Evolutionary conservation across 2,329 filamentous ascomycete species (phyloP).

Genomic region (Trichoderma simmonsii): DNA sequence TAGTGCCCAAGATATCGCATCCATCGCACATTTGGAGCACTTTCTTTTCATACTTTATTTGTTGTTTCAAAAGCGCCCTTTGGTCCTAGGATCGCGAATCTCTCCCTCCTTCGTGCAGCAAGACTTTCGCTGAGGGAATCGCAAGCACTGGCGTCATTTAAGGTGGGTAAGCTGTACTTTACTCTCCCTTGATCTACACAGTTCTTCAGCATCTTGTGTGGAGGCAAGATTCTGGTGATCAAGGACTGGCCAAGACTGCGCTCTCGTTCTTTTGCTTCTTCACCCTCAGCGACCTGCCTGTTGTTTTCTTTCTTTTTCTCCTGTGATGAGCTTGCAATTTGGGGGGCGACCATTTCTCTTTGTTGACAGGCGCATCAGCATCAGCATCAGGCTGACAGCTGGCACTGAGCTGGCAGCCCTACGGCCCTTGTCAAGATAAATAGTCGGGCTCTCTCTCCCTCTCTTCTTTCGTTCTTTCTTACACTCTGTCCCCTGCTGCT

Average conservation of each 20-base stretch:
- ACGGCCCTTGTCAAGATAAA: background rate
- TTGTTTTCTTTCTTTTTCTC: background rate
- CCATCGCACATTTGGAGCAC: background rate
- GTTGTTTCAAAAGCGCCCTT: background rate
- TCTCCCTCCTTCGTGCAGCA: background rate
- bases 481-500: background rate
- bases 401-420: background rate
- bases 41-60: background rate
- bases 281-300: background rate
- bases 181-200: background rate
- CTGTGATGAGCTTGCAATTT: background rate
- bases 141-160: background rate
- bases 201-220: background rate
- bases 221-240: background rate
- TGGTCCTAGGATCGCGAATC: background rate
- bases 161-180: background rate
- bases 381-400: constrained; percentile 11
- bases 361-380: background rate
- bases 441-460: background rate
- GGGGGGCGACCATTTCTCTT: background rate
- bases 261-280: background rate
- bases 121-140: background rate
- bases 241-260: background rate
- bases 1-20: background rate
- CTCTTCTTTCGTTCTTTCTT: background rate